Evolutionary conservation across 2,329 filamentous ascomycete genomes (phyloP).

Genomic region (Didymella pomorum): DNA sequence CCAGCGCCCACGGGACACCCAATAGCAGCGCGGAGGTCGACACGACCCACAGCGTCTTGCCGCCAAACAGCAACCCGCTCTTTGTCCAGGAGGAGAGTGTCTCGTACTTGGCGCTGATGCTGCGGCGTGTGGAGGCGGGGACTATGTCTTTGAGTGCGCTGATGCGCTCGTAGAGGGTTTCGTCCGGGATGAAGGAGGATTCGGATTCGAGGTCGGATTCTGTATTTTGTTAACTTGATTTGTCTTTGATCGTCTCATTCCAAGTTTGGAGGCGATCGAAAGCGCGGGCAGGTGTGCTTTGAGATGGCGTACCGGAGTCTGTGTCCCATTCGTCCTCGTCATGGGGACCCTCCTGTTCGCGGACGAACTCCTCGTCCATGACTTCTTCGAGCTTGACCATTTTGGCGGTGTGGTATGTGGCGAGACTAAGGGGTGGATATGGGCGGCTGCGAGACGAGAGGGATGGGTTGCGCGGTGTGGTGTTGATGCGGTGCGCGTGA

Average conservation of each 20-base stretch:
- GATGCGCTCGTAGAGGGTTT: slow-evolving; percentile 67
- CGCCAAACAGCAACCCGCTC: slow-evolving; percentile 72
- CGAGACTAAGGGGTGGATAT: neutral
- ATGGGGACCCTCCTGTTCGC: slow-evolving; percentile 70
- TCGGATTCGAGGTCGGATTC: slow-evolving; percentile 22
- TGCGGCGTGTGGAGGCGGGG: slow-evolving; percentile 77
- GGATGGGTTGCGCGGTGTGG: slow-evolving; percentile 1
- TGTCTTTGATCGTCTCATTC: too few species aligned
- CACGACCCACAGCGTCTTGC: slow-evolving; percentile 89
- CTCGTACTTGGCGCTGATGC: slow-evolving; percentile 53
- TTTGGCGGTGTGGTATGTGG: slow-evolving; percentile 48
- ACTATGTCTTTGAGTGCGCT: slow-evolving; percentile 81
- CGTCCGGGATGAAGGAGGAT: slow-evolving; percentile 33
- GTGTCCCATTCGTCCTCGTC: slow-evolving; percentile 90
- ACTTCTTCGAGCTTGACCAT: slow-evolving; percentile 99
- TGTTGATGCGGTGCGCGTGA: slow-evolving; percentile 12
- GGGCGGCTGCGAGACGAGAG: neutral
- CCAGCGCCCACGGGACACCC: slow-evolving; percentile 91
- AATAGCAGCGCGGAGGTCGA: slow-evolving; percentile 88
- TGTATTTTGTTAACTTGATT: slow-evolving; percentile 5
- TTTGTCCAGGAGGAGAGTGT: slow-evolving; percentile 64
- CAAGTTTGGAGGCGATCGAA: too few species aligned
- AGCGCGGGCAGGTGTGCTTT: too few species aligned
- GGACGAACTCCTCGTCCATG: slow-evolving; percentile 91
- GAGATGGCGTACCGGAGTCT: slow-evolving; percentile 84